Evolutionary conservation across 164 flowering plant species (phyloP).

Genomic region (Aristolochia californica): DNA sequence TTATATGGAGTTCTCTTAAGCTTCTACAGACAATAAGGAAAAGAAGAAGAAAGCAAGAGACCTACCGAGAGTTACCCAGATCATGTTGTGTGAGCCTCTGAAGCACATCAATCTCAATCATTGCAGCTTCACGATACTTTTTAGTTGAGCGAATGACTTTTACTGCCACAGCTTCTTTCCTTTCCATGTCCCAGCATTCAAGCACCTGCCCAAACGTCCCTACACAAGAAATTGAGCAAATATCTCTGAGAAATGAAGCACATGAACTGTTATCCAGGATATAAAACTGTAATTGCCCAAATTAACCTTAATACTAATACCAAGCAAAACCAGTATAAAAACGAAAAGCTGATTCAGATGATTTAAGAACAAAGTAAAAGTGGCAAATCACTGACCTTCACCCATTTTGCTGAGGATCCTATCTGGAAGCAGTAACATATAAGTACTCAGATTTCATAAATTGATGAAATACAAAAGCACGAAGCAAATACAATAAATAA

Average conservation of each 20-base stretch:
- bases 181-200: slow-evolving; percentile 83
- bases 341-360: too few species aligned
- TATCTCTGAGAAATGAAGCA: too few species aligned
- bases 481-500: too few species aligned
- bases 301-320: too few species aligned
- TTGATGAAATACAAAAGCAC: too few species aligned
- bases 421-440: slow-evolving; percentile 40
- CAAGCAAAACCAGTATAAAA: neutral
- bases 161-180: slow-evolving; percentile 72
- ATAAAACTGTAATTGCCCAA: neutral
- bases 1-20: slow-evolving; percentile 36
- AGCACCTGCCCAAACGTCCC: slow-evolving; percentile 95
- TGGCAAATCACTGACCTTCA: slow-evolving; percentile 50
- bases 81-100: slow-evolving; percentile 75
- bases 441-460: neutral
- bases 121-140: slow-evolving; percentile 93
- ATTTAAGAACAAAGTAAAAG: neutral
- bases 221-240: slow-evolving; percentile 14
- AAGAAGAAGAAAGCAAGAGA: slow-evolving; percentile 6
- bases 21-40: slow-evolving; percentile 11
- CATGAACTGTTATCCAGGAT: too few species aligned
- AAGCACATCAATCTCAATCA: slow-evolving; percentile 90
- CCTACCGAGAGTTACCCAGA: slow-evolving; percentile 66
- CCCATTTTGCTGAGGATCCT: slow-evolving; percentile 86
- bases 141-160: slow-evolving; percentile 75